Percentiles rank a stretch among this genome's conserved stretches.
Conservation (phyloP, 305 asterid species). For the Solanum hybrid region DNA sequence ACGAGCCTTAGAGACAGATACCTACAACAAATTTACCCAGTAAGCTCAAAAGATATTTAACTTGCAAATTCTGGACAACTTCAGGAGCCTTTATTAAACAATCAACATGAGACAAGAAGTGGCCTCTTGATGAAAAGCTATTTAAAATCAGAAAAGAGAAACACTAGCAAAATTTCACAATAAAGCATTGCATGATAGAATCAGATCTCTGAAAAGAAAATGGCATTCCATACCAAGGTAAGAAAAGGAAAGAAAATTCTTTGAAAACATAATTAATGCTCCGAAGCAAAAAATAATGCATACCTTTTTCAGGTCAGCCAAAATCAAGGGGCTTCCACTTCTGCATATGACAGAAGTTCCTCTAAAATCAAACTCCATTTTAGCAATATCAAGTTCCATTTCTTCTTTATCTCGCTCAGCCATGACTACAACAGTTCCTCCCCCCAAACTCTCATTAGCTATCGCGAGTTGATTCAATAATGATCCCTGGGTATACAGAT, state of each 20-base stretch:
- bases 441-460: slow-evolving; percentile 91
- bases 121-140: background rate
- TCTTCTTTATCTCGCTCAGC: slow-evolving; percentile 96
- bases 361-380: slow-evolving; percentile 87
- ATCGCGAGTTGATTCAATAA: slow-evolving; percentile 81
- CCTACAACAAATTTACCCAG: slow-evolving; percentile 29
- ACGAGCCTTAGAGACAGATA: slow-evolving; percentile 89
- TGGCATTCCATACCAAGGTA: background rate
- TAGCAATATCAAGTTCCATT: slow-evolving; percentile 90
- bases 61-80: background rate
- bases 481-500: slow-evolving; percentile 51
- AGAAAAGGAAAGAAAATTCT: background rate
- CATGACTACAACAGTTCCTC: slow-evolving; percentile 85
- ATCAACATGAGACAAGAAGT: background rate
- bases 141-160: background rate
- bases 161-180: background rate
- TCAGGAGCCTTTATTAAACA: background rate
- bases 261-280: background rate
- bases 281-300: background rate
- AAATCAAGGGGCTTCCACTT: slow-evolving; percentile 87
- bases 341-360: slow-evolving; percentile 92
- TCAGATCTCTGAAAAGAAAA: background rate
- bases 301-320: slow-evolving; percentile 83
- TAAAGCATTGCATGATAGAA: background rate
- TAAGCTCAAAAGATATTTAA: slow-evolving; percentile 22